phyloP scores from a whole-genome alignment of 768 basidiomycete species.

The Lactarius indigo region DNA sequence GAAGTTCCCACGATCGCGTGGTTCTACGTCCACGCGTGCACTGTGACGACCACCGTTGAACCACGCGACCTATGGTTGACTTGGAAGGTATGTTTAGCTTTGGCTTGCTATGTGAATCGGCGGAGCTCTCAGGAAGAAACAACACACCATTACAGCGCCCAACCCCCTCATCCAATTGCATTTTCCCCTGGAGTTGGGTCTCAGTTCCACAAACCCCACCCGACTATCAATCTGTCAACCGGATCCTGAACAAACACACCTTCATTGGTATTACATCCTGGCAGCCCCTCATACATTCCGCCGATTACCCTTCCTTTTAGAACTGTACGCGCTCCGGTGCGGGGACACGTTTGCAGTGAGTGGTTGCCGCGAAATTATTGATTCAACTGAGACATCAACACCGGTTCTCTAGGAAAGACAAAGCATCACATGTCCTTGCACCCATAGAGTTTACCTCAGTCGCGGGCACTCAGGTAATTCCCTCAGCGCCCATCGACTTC shows the following conservation, averaged over 20 bases:
- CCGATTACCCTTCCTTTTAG: neutral
- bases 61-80: neutral
- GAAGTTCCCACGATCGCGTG: neutral
- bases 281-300: constrained; percentile 12
- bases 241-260: neutral
- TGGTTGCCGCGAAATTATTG: neutral
- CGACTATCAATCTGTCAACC: neutral
- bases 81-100: too few relatives aligned
- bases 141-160: neutral
- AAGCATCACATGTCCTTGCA: neutral
- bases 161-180: neutral
- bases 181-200: neutral
- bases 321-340: neutral
- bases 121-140: neutral
- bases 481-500: neutral
- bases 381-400: neutral
- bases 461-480: neutral
- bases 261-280: neutral
- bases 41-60: too few relatives aligned
- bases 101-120: neutral
- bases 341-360: neutral
- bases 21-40: too few relatives aligned
- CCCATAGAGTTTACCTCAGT: neutral
- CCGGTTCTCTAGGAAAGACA: neutral
- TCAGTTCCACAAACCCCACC: neutral